Evolutionary conservation across 305 asterid species (phyloP).

Genomic region (Nicotiana rustica): DNA sequence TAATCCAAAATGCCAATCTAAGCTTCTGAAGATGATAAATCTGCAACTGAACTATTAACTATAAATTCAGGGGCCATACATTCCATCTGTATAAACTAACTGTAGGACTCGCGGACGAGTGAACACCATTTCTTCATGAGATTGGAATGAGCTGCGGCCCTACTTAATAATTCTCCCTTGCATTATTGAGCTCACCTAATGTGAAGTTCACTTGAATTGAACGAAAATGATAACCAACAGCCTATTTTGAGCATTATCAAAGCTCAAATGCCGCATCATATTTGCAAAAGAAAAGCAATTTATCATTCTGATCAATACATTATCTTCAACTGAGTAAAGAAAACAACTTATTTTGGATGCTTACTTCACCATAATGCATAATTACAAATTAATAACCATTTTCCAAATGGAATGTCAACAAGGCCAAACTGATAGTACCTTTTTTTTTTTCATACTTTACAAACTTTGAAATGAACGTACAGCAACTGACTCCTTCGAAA

Average conservation of each 20-base stretch:
- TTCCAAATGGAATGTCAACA: conserved; percentile 24
- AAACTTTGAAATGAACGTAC: conserved; percentile 20
- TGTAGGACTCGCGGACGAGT: background rate
- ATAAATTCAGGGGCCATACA: background rate
- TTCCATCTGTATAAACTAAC: background rate
- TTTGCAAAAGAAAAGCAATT: background rate
- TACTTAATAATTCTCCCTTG: background rate
- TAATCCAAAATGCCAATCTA: background rate
- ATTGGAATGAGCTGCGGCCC: background rate
- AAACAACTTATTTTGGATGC: background rate
- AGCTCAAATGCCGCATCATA: background rate
- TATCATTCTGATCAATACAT: background rate
- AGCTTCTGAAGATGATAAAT: background rate
- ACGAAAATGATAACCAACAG: background rate
- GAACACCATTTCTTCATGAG: background rate
- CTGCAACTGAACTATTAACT: background rate
- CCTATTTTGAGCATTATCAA: background rate
- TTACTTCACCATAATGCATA: conserved; percentile 29
- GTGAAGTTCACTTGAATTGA: background rate
- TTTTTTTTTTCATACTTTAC: background rate
- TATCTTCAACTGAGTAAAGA: background rate
- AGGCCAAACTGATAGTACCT: background rate
- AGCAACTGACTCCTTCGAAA: conserved; percentile 7
- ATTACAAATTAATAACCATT: conserved; percentile 28
- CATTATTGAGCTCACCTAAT: conserved; percentile 18